Evolutionary conservation across 768 basidiomycete species (phyloP).

Genomic region (Crepidotus variabilis): DNA sequence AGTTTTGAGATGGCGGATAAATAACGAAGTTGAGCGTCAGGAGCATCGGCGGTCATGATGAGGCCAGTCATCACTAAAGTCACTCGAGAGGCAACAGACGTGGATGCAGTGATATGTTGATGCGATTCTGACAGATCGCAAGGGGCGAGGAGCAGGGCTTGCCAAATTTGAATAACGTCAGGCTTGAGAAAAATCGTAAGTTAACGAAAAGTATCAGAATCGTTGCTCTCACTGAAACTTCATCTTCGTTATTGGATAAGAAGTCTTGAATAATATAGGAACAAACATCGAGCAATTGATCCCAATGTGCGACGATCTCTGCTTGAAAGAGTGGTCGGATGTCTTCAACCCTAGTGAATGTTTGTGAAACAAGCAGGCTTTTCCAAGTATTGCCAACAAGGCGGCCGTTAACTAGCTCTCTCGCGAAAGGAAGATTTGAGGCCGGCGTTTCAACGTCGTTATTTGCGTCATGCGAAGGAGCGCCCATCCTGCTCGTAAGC

Average conservation of each 20-base stretch:
- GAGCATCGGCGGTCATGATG: conserved; percentile 19
- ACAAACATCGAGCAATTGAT: conserved; percentile 17
- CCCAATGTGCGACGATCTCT: conserved; percentile 24
- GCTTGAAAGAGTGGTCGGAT: conserved; percentile 19
- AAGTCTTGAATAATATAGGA: conserved; percentile 6
- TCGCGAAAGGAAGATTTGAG: conserved; percentile 21
- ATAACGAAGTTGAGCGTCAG: conserved; percentile 27
- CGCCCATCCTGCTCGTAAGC: conserved; percentile 29
- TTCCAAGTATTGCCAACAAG: conserved; percentile 8
- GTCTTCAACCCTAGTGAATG: not conserved
- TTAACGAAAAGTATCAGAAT: not conserved
- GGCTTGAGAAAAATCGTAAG: conserved; percentile 23
- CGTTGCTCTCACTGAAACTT: conserved; percentile 2
- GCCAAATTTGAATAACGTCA: conserved; percentile 45
- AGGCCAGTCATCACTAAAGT: conserved; percentile 34
- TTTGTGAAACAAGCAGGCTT: conserved; percentile 3
- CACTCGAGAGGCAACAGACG: conserved; percentile 29
- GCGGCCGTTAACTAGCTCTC: conserved; percentile 41
- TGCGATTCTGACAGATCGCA: conserved; percentile 37
- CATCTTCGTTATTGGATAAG: conserved; percentile 8
- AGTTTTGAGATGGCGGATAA: conserved; percentile 40
- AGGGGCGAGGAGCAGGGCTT: conserved; percentile 50
- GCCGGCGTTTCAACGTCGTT: not conserved
- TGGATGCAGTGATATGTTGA: conserved; percentile 29
- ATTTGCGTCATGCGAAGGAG: not conserved